Base-by-base conservation (phyloP, 371 early-diverging fungal genomes). In the Funneliformis caledonium region DNA sequence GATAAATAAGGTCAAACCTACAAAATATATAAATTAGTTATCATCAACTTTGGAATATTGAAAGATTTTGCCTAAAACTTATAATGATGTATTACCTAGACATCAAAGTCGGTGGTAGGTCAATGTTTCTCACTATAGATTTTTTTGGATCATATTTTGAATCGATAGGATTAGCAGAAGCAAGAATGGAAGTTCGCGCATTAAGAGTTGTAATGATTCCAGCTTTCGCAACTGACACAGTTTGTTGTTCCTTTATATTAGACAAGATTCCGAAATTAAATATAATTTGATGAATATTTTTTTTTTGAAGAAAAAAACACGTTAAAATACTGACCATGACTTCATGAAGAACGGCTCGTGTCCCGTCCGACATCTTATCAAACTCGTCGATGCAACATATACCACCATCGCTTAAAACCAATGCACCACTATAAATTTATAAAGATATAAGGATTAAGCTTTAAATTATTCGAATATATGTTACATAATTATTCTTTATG, bases 311-410 rank as follows among this genome's bases (percentile, higher is more conserved):
- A 26, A 31, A 19, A 56, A 52, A 37, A 72, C 3, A 52, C 16
- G 26, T 45, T 19, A 48, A 12, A 37, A 14, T 43, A 65, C 85
- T 67, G 83, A 91, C 94, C 99, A 99, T 99, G 52, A 97, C 99
- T 92, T 99, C 99, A 88, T 99, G 99, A 78, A 99, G 90, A 12
- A 98, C 95, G 8, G 98, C 93, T 16, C 99, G 93, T 52, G 99
- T 99, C 11, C 94, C 83, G 78, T 99, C 99, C 22, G 95, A 93
- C 99, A 99, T 99, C 86, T 98, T 98, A 87, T 98, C 98, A 89
- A 99, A 99, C 87, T 99, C 99, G 88, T 99, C 99, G 84, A 99
- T 99, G 87, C 99, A 99, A 86, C 99, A 99, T 4, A 99, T 88
- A 81, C 99, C 99, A 78, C 96, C 97, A 85, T 99, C 99, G 85